These are phyloP conservation scores for Ilyonectria destructans DNA, from an alignment of 2,329 filamentous ascomycete species.

Conservation along the genomic window DNA sequence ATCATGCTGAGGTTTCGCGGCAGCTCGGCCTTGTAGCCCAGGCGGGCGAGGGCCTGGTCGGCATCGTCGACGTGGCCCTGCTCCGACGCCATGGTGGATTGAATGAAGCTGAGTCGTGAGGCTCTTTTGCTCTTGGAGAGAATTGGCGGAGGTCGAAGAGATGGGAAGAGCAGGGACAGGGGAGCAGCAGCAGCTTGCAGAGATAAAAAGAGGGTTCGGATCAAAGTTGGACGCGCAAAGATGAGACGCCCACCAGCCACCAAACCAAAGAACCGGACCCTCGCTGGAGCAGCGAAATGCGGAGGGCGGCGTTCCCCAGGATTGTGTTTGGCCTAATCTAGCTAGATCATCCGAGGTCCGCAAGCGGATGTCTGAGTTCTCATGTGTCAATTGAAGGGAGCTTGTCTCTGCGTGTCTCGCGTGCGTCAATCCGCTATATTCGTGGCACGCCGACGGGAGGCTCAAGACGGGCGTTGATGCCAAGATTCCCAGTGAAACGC, in stretches of 20 bases:
- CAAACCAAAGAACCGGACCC: conserved; percentile 19
- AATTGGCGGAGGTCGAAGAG: neutral
- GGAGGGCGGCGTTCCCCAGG: conserved; percentile 32
- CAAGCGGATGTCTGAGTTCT: conserved; percentile 3
- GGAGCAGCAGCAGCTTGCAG: no score
- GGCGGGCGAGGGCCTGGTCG: conserved; percentile 62
- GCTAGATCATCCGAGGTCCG: conserved; percentile 30
- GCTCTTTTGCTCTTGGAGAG: neutral
- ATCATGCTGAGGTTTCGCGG: conserved; percentile 67
- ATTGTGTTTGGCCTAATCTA: conserved; percentile 10
- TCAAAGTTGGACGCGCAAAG: neutral
- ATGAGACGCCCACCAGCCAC: neutral
- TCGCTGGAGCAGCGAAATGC: conserved; percentile 21
- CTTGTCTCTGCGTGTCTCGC: neutral
- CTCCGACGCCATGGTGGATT: conserved; percentile 32
- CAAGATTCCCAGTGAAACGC: neutral
- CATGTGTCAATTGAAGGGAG: neutral
- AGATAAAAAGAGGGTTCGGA: no score
- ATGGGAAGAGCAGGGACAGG: neutral
- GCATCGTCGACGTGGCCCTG: conserved; percentile 48
- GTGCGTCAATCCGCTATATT: no score
- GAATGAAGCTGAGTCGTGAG: neutral
- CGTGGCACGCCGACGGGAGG: neutral
- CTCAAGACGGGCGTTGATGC: neutral
- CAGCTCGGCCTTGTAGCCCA: conserved; percentile 68